Evolutionary conservation across 176 grass and related monocot genomes (phyloP).

Genomic region (Carex pumila): DNA sequence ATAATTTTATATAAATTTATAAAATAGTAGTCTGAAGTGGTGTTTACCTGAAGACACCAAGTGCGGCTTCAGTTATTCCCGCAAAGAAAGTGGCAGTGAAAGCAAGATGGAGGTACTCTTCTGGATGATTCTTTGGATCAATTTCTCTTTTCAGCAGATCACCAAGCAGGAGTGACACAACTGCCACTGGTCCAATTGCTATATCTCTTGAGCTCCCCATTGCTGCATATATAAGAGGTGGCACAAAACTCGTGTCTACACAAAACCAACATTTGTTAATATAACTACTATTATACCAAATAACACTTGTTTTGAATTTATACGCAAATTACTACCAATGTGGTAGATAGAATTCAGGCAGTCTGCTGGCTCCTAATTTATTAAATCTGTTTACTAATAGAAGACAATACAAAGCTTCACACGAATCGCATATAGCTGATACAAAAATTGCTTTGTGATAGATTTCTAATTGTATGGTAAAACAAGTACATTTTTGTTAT

Average conservation of each 20-base stretch:
- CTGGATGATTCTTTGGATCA: slow-evolving; percentile 29
- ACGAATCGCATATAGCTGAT: too few species aligned
- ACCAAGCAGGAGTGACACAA: slow-evolving; percentile 81
- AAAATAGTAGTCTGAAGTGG: neutral
- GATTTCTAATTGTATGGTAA: neutral
- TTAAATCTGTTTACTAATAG: neutral
- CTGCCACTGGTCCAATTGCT: slow-evolving; percentile 90
- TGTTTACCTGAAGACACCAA: slow-evolving; percentile 67
- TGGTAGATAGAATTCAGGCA: neutral
- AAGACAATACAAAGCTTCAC: neutral
- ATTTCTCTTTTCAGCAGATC: slow-evolving; percentile 50
- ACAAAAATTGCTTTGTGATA: neutral
- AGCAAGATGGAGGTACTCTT: slow-evolving; percentile 49
- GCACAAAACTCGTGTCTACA: slow-evolving; percentile 86
- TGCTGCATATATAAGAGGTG: slow-evolving; percentile 65
- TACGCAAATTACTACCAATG: neutral
- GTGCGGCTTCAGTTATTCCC: slow-evolving; percentile 56
- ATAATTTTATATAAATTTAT: neutral
- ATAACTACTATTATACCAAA: neutral
- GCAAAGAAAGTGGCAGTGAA: slow-evolving; percentile 87
- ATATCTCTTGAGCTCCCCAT: slow-evolving; percentile 96
- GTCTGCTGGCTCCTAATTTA: neutral
- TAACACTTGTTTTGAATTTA: neutral
- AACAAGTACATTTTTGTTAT: neutral
- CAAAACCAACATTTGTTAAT: neutral